Percentiles rank a stretch among this genome's conserved stretches.
Conservation (phyloP, 2,329 filamentous ascomycete genomes). For the Claviceps monticola region DNA sequence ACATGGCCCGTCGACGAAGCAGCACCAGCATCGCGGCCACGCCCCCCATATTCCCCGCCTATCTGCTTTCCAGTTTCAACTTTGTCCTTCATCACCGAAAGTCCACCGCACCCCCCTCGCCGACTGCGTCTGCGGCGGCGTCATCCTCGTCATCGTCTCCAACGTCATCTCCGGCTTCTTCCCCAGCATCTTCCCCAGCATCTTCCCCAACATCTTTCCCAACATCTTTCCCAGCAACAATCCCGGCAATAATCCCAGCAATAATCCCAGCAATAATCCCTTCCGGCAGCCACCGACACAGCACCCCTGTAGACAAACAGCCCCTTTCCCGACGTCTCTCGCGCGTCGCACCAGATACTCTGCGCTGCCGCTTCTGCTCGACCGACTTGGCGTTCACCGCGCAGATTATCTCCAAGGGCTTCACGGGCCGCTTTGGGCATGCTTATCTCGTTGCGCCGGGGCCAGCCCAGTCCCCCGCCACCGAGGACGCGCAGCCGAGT, state of each 20-base stretch:
- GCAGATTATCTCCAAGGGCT: slow-evolving; percentile 52
- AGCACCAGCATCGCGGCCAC: slow-evolving; percentile 26
- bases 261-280: slow-evolving; percentile 17
- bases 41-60: slow-evolving; percentile 33
- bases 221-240: no score
- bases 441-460: slow-evolving; percentile 43
- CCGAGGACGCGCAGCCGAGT: slow-evolving; percentile 1
- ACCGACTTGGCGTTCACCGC: slow-evolving; percentile 45
- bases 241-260: no score
- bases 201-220: no score
- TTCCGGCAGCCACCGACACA: slow-evolving; percentile 13
- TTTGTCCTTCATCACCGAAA: slow-evolving; percentile 32
- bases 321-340: slow-evolving; percentile 19
- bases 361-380: slow-evolving; percentile 45
- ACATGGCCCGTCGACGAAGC: slow-evolving; percentile 10
- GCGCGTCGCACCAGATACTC: slow-evolving; percentile 35
- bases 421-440: slow-evolving; percentile 50
- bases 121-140: slow-evolving; percentile 14
- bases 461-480: slow-evolving; percentile 5
- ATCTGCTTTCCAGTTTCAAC: slow-evolving; percentile 36
- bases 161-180: slow-evolving; percentile 17
- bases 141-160: slow-evolving; percentile 11
- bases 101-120: slow-evolving; percentile 14
- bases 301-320: slow-evolving; percentile 1
- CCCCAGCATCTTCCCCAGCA: slow-evolving; percentile 12